These are phyloP conservation scores for Pugionium dolabratum DNA, from an alignment of 345 rosid species.

Conservation along the genomic window DNA sequence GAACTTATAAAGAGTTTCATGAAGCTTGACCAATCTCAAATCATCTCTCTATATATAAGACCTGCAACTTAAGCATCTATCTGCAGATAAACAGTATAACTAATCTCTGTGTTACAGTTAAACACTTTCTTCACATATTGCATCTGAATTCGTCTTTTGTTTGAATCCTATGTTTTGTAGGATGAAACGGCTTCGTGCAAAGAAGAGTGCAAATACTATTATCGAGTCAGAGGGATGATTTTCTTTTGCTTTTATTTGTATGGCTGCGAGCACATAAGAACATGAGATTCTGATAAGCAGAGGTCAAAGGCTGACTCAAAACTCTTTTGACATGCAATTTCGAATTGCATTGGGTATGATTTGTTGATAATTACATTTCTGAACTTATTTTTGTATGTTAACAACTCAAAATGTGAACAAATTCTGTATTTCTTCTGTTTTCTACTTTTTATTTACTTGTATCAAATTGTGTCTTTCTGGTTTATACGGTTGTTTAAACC, in stretches of 20 bases:
- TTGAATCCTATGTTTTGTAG: constrained; percentile 30
- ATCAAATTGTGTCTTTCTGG: too few relatives aligned
- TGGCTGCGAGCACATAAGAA: constrained; percentile 4
- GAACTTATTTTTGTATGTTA: not conserved
- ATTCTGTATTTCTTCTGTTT: too few relatives aligned
- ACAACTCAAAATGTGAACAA: too few relatives aligned
- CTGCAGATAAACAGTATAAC: not conserved
- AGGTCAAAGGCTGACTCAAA: constrained; percentile 3
- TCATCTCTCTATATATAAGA: not conserved
- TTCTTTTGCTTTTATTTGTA: not conserved
- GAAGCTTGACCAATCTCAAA: not conserved
- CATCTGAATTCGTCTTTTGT: not conserved
- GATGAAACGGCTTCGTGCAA: constrained; percentile 11
- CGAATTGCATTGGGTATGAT: constrained; percentile 1
- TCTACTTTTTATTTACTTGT: too few relatives aligned
- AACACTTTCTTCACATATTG: not conserved
- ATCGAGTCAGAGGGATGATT: not conserved
- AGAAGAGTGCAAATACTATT: not conserved
- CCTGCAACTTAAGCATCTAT: not conserved
- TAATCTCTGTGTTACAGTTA: not conserved
- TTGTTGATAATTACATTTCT: not conserved
- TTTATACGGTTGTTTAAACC: too few relatives aligned
- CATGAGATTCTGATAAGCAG: constrained; percentile 3
- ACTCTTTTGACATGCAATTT: not conserved
- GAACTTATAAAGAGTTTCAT: not conserved